Evolutionary conservation across 257 asterid species (phyloP), one percentile per base, ranked within the genome.

Genomic region (Ilex aquifolium): DNA sequence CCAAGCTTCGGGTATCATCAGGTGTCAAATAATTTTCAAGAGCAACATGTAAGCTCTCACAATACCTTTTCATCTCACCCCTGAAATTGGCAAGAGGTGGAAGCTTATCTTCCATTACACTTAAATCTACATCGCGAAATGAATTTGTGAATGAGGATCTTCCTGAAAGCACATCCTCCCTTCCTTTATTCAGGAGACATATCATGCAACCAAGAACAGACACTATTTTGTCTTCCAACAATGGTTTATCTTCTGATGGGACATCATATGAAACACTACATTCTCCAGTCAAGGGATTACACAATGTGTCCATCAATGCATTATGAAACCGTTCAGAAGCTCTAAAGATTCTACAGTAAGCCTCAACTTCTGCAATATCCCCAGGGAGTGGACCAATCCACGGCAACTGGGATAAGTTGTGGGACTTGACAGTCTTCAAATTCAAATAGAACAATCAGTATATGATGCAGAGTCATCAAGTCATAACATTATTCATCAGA

Each of bases 171-270:
- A 93, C 99, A 65, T 93, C 99, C 62, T 85, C 96, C 70, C 87
- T 83, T 60, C 99, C 99, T 80, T 93, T 87, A 63, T 90, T 87
- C 36, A 93, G 78, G 29, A 93, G 96, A 67, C 89, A 93, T 14
- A 90, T 83, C 97, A 93, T 93, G 85, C 99, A 87, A 66, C 99
- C 97, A 64, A 93, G 95, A 68, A 93, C 96, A 0, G 97, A 90
- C 13, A 90, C 96, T 29, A 93, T 85, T 70, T 85, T 93, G 51
- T 93, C 95, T 75, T 93, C 99, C 77, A 90, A 67, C 31, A 89
- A 65, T 2, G 91, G 80, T 68, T 81, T 87, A 67, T 90, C 95
- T 80, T 90, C 99, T 3, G 83, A 74, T 12, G 97, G 86, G 70
- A 85, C 73, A 63, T 85, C 99, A 60, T 90, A 89, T 1, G 90